phyloP scores from a whole-genome alignment of 1,284 basidiomycete genomes.

The Ceratobasidium sp. region DNA sequence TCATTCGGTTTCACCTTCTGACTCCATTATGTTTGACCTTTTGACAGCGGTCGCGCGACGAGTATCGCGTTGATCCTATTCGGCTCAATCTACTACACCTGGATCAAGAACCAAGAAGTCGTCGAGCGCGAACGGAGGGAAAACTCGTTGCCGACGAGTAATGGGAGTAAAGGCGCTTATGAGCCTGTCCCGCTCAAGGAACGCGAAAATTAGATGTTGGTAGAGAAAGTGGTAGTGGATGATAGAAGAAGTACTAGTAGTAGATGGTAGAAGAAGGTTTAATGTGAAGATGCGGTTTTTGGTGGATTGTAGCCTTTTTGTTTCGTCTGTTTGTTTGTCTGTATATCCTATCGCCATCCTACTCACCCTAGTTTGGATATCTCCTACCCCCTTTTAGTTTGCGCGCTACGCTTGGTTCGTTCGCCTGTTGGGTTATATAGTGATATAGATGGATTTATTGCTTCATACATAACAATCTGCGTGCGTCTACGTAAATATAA shows the following conservation, averaged over 20 bases:
- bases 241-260: constrained; percentile 49
- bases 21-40: no score
- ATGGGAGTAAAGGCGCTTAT: constrained; percentile 55
- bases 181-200: constrained; percentile 67
- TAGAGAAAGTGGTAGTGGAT: not conserved
- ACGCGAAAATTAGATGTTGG: constrained; percentile 57
- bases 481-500: not conserved
- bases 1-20: no score
- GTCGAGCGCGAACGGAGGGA: constrained; percentile 45
- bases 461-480: not conserved
- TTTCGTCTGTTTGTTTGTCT: no score
- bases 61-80: constrained; percentile 85
- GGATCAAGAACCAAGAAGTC: constrained; percentile 80
- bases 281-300: not conserved
- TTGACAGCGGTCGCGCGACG: constrained; percentile 76
- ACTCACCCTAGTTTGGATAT: no score
- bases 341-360: no score
- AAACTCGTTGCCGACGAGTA: constrained; percentile 28
- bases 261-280: constrained; percentile 52
- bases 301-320: no score
- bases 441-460: not conserved
- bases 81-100: constrained; percentile 88
- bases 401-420: no score
- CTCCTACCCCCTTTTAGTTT: no score
- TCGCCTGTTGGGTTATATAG: not conserved